phyloP scores from a whole-genome alignment of 2,329 filamentous ascomycete species.

The Colletotrichum phormii region DNA sequence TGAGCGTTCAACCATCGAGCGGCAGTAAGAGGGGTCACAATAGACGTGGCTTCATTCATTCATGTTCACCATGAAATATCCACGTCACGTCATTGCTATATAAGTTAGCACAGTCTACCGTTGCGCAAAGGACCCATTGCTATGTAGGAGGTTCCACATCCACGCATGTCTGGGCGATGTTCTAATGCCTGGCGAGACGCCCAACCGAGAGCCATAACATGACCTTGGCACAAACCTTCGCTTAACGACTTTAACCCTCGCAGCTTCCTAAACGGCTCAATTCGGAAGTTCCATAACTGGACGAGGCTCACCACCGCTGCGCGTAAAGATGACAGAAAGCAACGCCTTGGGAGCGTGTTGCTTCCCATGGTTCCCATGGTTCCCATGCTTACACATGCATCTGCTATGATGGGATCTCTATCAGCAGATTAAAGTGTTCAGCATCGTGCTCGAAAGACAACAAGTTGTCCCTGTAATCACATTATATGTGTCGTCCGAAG shows the following conservation, averaged over 20 bases:
- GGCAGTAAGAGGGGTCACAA: background rate
- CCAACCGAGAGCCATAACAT: background rate
- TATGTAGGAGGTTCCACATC: conserved; percentile 17
- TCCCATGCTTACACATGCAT: background rate
- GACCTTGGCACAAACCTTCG: background rate
- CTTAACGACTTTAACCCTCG: background rate
- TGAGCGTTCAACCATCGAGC: background rate
- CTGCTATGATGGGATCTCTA: background rate
- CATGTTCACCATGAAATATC: background rate
- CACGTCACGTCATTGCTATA: background rate
- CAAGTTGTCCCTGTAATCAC: background rate
- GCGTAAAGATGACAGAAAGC: background rate
- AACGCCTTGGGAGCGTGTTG: background rate
- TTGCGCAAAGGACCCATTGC: background rate
- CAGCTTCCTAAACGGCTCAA: background rate
- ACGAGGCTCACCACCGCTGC: too few relatives aligned
- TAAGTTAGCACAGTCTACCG: background rate
- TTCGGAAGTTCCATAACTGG: background rate
- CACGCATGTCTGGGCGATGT: background rate
- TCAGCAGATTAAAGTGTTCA: background rate
- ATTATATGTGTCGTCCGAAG: background rate
- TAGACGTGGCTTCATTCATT: background rate
- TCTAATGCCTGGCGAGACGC: conserved; percentile 1
- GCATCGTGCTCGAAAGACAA: background rate
- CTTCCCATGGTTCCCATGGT: background rate